Evolutionary conservation across 2,329 filamentous ascomycete genomes (phyloP).

Genomic region (Talaromyces marneffei): DNA sequence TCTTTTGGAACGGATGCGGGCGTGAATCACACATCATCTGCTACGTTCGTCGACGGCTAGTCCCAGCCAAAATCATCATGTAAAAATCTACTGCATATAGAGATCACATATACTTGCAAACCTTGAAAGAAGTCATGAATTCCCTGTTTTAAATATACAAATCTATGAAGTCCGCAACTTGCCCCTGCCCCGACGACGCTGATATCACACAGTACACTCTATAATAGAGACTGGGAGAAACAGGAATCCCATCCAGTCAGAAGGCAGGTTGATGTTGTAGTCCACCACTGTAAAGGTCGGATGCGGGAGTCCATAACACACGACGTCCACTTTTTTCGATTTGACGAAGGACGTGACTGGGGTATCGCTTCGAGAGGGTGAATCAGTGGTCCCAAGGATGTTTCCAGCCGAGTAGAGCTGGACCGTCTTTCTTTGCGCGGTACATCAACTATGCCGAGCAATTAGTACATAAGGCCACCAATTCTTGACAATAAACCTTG

Average conservation of each 20-base stretch:
- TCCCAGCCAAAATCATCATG: not conserved
- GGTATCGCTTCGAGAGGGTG: conserved; percentile 2
- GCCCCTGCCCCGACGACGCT: not conserved
- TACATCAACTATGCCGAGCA: conserved; percentile 71
- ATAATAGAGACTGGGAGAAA: not conserved
- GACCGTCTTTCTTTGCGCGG: conserved; percentile 91
- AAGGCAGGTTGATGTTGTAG: not conserved
- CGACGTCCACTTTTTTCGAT: not conserved
- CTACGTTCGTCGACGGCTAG: not conserved
- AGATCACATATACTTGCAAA: not conserved
- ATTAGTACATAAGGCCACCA: not conserved
- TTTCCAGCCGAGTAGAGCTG: conserved; percentile 84
- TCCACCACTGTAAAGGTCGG: too few species aligned
- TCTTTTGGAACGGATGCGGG: conserved; percentile 61
- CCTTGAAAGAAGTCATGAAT: not conserved
- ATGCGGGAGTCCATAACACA: not conserved
- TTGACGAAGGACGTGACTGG: not conserved
- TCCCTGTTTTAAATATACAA: not conserved
- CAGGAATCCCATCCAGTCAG: not conserved
- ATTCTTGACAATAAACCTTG: not conserved
- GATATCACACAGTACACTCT: not conserved
- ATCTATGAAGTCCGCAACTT: not conserved
- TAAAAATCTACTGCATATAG: not conserved
- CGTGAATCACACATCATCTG: conserved; percentile 20
- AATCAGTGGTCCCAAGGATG: conserved; percentile 89